These are phyloP conservation scores for Trichomonas tenax DNA, from an alignment of 208 protist genomes.

Conservation along the genomic window DNA sequence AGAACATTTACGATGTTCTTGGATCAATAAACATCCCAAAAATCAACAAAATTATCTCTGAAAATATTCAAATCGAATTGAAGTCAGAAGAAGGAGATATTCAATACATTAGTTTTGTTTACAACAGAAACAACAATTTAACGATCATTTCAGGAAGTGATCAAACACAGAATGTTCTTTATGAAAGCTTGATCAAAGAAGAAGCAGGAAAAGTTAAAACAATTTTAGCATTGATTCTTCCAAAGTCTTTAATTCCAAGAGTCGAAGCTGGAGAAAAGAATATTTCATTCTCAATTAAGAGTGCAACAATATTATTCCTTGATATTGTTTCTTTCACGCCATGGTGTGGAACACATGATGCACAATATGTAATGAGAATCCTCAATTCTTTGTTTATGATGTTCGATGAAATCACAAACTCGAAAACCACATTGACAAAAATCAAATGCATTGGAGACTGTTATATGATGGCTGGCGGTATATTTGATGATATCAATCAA, in stretches of 20 bases:
- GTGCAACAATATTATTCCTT: background rate
- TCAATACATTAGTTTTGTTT: too few species aligned
- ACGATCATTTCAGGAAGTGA: background rate
- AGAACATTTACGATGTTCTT: background rate
- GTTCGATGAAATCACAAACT: background rate
- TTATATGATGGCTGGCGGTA: background rate
- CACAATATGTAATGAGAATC: background rate
- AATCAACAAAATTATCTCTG: background rate
- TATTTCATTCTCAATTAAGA: background rate
- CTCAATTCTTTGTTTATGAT: background rate
- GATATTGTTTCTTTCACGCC: background rate
- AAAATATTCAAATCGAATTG: background rate
- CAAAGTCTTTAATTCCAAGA: background rate
- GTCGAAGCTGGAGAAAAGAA: background rate
- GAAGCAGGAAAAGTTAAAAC: background rate
- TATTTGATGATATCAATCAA: background rate
- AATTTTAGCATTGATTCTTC: background rate
- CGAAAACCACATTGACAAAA: background rate
- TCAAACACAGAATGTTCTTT: background rate
- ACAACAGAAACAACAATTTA: too few species aligned
- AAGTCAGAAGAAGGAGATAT: background rate
- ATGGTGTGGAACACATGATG: background rate
- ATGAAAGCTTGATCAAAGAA: background rate
- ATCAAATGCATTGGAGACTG: slow-evolving; percentile 12
- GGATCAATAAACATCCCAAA: background rate